Percentiles rank a stretch among this genome's conserved stretches.
Conservation (phyloP, 306 rosid species). For the Fragaria ananassa region DNA sequence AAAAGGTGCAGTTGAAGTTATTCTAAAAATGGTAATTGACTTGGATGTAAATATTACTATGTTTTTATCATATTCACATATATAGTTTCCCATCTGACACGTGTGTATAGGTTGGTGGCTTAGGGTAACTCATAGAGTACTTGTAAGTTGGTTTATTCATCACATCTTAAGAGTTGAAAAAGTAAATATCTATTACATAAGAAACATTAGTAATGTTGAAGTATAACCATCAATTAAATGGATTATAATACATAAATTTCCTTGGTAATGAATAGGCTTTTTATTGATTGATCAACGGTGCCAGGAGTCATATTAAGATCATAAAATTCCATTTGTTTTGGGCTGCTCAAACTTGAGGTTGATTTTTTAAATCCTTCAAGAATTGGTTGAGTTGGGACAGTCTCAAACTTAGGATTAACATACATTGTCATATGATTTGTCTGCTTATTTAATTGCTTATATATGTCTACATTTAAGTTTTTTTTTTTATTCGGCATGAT, state of each 20-base stretch:
- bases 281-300: not conserved
- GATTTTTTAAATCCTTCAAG: not conserved
- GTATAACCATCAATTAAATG: not conserved
- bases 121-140: not conserved
- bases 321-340: not conserved
- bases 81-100: not conserved
- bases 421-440: not conserved
- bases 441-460: not conserved
- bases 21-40: slow-evolving; percentile 77
- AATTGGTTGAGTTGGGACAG: not conserved
- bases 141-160: not conserved
- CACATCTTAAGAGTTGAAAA: not conserved
- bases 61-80: not conserved
- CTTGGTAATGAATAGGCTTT: not conserved
- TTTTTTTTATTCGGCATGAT: not conserved
- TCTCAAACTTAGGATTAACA: not conserved
- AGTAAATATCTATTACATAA: not conserved
- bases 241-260: not conserved
- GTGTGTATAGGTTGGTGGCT: not conserved
- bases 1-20: slow-evolving; percentile 93
- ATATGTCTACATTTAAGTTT: too few species aligned
- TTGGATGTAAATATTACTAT: slow-evolving; percentile 12
- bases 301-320: not conserved
- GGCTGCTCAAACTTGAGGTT: not conserved
- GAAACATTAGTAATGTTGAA: too few species aligned